Evolutionary conservation across 306 rosid genomes (phyloP).

Genomic region (Quercus parvula): DNA sequence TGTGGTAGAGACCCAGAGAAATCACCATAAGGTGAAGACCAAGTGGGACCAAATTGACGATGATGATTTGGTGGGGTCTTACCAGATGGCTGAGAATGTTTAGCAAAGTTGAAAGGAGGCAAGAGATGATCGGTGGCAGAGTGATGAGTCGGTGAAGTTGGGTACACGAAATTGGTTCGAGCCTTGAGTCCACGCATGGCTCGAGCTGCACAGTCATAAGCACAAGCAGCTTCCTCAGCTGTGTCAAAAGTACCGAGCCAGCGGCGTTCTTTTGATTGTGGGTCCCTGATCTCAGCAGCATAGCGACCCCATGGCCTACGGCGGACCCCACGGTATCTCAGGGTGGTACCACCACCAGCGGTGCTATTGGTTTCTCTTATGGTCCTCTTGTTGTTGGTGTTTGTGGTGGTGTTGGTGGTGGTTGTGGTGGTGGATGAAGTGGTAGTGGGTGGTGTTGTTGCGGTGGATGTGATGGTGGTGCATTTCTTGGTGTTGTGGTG

Average conservation of each 20-base stretch:
- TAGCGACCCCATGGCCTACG: constrained; percentile 98
- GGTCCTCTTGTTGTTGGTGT: constrained; percentile 32
- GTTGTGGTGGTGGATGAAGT: not conserved
- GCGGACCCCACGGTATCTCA: constrained; percentile 90
- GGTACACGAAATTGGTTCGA: constrained; percentile 77
- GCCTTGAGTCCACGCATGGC: constrained; percentile 93
- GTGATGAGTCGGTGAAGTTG: constrained; percentile 33
- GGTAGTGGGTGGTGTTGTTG: constrained; percentile 2
- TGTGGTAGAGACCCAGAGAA: constrained; percentile 2
- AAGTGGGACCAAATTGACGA: constrained; percentile 17
- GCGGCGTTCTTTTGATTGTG: constrained; percentile 77
- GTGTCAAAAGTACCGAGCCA: constrained; percentile 99
- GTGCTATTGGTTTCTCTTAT: constrained; percentile 25
- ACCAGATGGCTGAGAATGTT: constrained; percentile 17
- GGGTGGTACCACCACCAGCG: not conserved
- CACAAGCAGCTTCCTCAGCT: constrained; percentile 96
- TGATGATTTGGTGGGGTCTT: constrained; percentile 11
- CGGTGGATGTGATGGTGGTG: not conserved
- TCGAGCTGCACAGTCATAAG: constrained; percentile 93
- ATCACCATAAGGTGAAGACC: not conserved
- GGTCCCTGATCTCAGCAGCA: constrained; percentile 97
- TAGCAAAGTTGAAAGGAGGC: constrained; percentile 34
- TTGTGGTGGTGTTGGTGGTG: not conserved
- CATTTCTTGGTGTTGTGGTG: constrained; percentile 7
- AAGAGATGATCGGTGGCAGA: constrained; percentile 19